Evolutionary conservation across 1,284 basidiomycete species (phyloP), one percentile per base, ranked within the genome.

Genomic region (Pseudozyma sp.): DNA sequence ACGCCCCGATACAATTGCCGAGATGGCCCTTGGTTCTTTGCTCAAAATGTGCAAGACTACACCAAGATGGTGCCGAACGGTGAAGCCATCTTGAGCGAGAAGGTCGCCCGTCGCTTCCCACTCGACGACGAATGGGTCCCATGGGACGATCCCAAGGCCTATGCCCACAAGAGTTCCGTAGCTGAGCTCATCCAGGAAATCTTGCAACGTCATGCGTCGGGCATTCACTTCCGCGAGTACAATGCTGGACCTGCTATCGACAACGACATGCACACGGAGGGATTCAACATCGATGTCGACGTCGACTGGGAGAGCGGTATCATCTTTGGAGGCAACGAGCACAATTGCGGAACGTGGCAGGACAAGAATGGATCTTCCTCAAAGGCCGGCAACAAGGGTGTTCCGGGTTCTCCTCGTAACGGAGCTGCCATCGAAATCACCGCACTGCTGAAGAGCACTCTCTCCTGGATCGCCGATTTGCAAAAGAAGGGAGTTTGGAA

Each of bases 41-140:
- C 97, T 61, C 96, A 99, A 84, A 97, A 93, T 81, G 96, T 98
- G 61, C 96, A 98, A 83, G 94, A 98, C 85, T 98, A 97, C 84
- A 90, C 90, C 42, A 87, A 87, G 62, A 91, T 89, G 85, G 93
- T 92, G 1, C 94, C 95, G 0, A 91, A 94, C 70, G 96, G 97
- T 3, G 84, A 92, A 37, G 86, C 90, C 0, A 89, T 99, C 59
- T 88, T 99, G 43, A 87, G 89, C 2, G 94, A 96, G 80, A 86
- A 87, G 3, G 91, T 98, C 60, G 93, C 91, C 83, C 89, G 96
- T 29, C 90, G 96, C 31, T 99, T 99, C 88, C 96, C 96, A 0
- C 88, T 89, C 78, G 92, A 97, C 81, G 95, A 97, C 79, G 91
- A 90, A 17, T 98, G 94, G 93, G 93, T 98, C 4, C 84, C 91